A percentile compares a stretch with the other conserved stretches of the same genome.
phyloP scores from a whole-genome alignment of 2,329 filamentous ascomycete genomes.

The Ceratocystis alfenasii region DNA sequence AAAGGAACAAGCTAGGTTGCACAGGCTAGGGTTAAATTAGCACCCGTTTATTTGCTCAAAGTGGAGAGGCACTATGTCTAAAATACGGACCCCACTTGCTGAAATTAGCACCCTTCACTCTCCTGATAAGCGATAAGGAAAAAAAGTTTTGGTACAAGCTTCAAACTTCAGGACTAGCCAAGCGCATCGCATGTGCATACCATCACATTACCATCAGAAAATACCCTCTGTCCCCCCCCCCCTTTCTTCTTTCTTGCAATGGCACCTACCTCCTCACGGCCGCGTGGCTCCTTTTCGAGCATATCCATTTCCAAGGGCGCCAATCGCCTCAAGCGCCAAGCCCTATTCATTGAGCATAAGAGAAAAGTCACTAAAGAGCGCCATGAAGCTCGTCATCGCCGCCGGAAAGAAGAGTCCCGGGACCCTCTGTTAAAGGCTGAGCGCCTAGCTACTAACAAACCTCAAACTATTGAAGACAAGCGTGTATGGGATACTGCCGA shows the following conservation, averaged over 20 bases:
- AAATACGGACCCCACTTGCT: neutral
- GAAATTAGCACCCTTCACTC: neutral
- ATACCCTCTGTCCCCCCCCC: neutral
- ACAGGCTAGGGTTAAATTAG: conserved; percentile 10
- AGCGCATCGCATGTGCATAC: neutral
- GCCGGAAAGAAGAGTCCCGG: conserved; percentile 75
- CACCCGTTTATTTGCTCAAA: neutral
- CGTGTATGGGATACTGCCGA: conserved; percentile 77
- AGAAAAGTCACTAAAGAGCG: conserved; percentile 60
- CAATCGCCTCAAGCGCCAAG: conserved; percentile 71
- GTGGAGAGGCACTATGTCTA: neutral
- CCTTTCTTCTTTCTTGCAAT: conserved; percentile 21
- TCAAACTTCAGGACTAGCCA: neutral
- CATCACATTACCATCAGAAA: neutral
- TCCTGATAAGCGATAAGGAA: conserved; percentile 20
- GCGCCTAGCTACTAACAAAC: conserved; percentile 65
- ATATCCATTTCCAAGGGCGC: conserved; percentile 36
- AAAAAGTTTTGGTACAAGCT: conserved; percentile 19
- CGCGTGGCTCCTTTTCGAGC: conserved; percentile 24
- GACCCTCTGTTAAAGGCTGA: conserved; percentile 64
- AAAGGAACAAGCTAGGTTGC: neutral
- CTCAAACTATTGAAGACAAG: conserved; percentile 73
- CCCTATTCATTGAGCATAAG: conserved; percentile 70
- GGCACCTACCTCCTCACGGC: conserved; percentile 22
- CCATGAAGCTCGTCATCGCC: conserved; percentile 62